Evolutionary conservation across 78 protist genomes (phyloP), one percentile per base, ranked within the genome.

Genomic region (Dictyostelium capitatum): DNA sequence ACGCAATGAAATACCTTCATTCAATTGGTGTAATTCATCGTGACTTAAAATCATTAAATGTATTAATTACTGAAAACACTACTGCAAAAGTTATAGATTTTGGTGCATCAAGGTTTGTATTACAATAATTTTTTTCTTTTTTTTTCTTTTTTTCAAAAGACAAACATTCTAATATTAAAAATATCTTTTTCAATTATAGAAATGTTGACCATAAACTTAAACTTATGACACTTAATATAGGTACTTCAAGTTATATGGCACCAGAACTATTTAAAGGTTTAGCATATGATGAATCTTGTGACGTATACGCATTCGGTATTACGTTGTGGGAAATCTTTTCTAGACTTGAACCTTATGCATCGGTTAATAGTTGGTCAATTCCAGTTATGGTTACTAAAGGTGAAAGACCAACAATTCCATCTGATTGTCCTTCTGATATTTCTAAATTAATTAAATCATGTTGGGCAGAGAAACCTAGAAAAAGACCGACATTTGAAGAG

Each of bases 271-370:
- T 91, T 57, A 91, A 82, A 82, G 79, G 79, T 17, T 75, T 82
- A 73, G 82, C 83, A 28, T 91, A 91, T 50, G 83, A 89, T n/a
- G 92, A 91, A 37, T 51, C 56, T 8, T 82, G 85, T 53, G 95
- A 91, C 74, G 95, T 91, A 50, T 91, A 91, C 25, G 77, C 90
- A 2, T 91, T 82, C 46, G 95, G 92, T 25, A 91, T 91, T 43
- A 83, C 78, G 4, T 25, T 81, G 6, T 91, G 85, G 85, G 90
- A 80, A 48, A 79, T 91, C 28, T 70, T 50, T 17, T 47, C 67
- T 64, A 43, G 89, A 67, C 67, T 48, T 25, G 95, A 91, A 64
- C 95, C 95, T 0, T 91, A 83, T 53, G 89, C 70, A 32, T 75
- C 67, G 15, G 62, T 91, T 2, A 79, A 82, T 20, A 64, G 79